phyloP scores from a whole-genome alignment of 371 early-diverging fungal genomes.

The Actinomortierella wolfii region DNA sequence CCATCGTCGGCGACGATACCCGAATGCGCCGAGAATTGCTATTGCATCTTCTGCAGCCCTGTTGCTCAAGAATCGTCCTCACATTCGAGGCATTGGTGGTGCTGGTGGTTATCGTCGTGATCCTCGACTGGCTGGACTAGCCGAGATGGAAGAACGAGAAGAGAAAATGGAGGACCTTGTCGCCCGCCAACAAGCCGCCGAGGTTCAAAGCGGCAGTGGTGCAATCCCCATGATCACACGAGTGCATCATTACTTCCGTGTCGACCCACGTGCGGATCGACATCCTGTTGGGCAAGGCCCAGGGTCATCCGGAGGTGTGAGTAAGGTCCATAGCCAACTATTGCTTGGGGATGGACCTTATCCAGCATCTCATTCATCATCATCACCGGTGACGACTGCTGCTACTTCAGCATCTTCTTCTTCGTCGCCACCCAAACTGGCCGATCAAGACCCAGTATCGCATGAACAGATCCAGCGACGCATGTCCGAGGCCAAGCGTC shows the following conservation, averaged over 20 bases:
- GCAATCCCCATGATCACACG: slow-evolving; percentile 23
- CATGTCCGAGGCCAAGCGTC: slow-evolving; percentile 29
- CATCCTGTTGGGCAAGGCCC: slow-evolving; percentile 15
- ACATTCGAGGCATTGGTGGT: too few relatives aligned
- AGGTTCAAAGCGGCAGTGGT: slow-evolving; percentile 11
- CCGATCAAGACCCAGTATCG: slow-evolving; percentile 7
- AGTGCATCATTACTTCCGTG: slow-evolving; percentile 40
- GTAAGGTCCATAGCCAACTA: too few relatives aligned
- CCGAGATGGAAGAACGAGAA: slow-evolving; percentile 31
- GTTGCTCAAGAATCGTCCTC: too few relatives aligned
- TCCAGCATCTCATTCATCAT: slow-evolving; percentile 7
- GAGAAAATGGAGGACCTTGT: slow-evolving; percentile 39
- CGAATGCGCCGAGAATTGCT: too few relatives aligned
- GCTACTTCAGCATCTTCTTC: not conserved
- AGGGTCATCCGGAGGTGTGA: too few relatives aligned
- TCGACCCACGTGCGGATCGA: slow-evolving; percentile 28
- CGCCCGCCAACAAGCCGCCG: too few relatives aligned
- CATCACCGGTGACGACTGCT: too few relatives aligned
- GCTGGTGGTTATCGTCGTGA: not conserved
- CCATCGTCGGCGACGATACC: not conserved
- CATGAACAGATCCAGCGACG: slow-evolving; percentile 35
- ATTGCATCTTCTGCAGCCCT: too few relatives aligned
- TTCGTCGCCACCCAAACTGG: not conserved
- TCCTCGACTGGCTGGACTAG: slow-evolving; percentile 19
- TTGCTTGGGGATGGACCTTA: too few relatives aligned